Evolutionary conservation across 2,329 filamentous ascomycete species (phyloP).

Genomic region (Colletotrichum sublineola): DNA sequence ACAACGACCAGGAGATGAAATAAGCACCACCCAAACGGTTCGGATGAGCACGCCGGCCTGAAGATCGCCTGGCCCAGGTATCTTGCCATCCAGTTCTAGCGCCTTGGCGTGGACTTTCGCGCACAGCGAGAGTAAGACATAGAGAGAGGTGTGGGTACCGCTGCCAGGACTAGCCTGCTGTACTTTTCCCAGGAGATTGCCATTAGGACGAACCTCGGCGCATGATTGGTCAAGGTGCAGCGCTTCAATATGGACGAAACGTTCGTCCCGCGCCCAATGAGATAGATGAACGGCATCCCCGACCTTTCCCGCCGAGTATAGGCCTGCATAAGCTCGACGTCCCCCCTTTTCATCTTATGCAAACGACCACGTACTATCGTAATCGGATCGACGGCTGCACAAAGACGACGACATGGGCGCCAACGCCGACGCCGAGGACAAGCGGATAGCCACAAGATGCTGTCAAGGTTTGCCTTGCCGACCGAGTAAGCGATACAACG

Average conservation of each 20-base stretch:
- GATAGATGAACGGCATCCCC: slow-evolving; percentile 35
- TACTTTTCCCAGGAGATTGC: slow-evolving; percentile 33
- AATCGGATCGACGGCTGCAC: neutral
- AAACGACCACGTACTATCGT: neutral
- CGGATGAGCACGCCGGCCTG: neutral
- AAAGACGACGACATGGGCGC: neutral
- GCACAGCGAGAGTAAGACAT: neutral
- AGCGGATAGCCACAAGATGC: too few relatives aligned
- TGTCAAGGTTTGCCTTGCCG: neutral
- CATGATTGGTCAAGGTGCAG: slow-evolving; percentile 19
- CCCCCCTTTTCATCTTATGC: neutral
- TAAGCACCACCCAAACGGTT: neutral
- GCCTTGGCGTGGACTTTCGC: slow-evolving; percentile 11
- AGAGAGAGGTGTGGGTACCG: neutral
- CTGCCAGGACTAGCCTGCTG: neutral
- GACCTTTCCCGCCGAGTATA: slow-evolving; percentile 1
- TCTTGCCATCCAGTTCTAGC: neutral
- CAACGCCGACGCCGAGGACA: too few relatives aligned
- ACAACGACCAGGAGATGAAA: neutral
- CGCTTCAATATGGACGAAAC: slow-evolving; percentile 38
- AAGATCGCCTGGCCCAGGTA: slow-evolving; percentile 10
- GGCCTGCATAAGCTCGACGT: neutral
- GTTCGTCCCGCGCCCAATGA: slow-evolving; percentile 18
- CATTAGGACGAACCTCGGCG: slow-evolving; percentile 19
- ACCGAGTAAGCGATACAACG: neutral